Evolutionary conservation across 1,284 basidiomycete genomes (phyloP).

Genomic region (Erythrobasidium hasegawianum): DNA sequence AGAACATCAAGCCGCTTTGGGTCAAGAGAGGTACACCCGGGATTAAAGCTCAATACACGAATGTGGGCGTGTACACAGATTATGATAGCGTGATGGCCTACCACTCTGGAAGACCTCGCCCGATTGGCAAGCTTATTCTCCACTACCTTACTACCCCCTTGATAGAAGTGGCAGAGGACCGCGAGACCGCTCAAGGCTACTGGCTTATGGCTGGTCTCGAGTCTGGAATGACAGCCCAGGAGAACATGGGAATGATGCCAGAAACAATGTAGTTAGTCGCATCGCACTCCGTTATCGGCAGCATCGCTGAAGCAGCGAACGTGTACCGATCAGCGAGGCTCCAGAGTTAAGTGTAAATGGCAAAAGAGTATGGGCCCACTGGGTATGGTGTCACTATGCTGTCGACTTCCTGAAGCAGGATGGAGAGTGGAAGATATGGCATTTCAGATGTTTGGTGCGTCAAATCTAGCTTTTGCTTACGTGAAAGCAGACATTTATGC

Average conservation of each 20-base stretch:
- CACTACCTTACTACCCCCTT: slow-evolving; percentile 2
- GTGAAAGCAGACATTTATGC: too few relatives aligned
- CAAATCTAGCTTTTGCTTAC: too few relatives aligned
- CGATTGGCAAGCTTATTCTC: slow-evolving; percentile 3
- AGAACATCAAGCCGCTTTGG: slow-evolving; percentile 4
- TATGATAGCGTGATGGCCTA: neutral
- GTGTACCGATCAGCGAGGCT: too few relatives aligned
- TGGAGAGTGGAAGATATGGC: slow-evolving; percentile 11
- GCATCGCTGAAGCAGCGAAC: too few relatives aligned
- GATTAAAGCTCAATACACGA: too few relatives aligned
- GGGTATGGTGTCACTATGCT: slow-evolving; percentile 7
- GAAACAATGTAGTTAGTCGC: neutral
- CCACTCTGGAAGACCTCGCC: neutral
- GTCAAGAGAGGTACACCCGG: slow-evolving; percentile 1
- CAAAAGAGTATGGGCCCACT: neutral
- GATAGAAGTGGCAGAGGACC: slow-evolving; percentile 1
- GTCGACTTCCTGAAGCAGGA: slow-evolving; percentile 4
- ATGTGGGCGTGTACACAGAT: neutral
- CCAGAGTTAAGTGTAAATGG: too few relatives aligned
- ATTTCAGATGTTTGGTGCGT: slow-evolving; percentile 8
- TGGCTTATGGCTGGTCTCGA: slow-evolving; percentile 9
- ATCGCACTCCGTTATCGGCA: too few relatives aligned
- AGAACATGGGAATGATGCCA: slow-evolving; percentile 3
- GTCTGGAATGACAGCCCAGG: neutral
- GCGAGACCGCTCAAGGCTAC: slow-evolving; percentile 7